Evolutionary conservation across 2,329 filamentous ascomycete genomes (phyloP).

Genomic region (Aspergillus niger): DNA sequence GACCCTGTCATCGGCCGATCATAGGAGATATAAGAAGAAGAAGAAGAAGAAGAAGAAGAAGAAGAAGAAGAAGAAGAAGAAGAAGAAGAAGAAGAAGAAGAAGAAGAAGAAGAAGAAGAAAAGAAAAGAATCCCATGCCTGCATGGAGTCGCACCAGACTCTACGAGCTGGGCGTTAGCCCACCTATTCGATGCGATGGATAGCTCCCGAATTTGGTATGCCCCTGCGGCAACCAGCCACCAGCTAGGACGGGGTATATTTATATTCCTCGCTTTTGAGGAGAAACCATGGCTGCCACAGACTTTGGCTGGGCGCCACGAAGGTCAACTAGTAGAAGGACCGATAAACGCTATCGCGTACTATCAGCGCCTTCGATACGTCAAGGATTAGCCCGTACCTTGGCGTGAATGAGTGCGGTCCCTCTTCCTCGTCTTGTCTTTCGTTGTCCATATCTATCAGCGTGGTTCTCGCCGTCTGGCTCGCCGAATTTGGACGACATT

Average conservation of each 20-base stretch:
- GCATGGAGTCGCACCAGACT: background rate
- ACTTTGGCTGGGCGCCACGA: too few species aligned
- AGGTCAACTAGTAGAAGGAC: background rate
- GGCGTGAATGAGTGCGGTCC: constrained; percentile 4
- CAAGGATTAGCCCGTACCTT: constrained; percentile 4
- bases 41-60: too few species aligned
- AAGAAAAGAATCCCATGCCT: too few species aligned
- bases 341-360: background rate
- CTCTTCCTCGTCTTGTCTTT: constrained; percentile 17
- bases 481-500: constrained; percentile 33
- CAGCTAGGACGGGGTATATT: background rate
- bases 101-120: too few species aligned
- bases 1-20: background rate
- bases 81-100: too few species aligned
- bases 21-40: background rate
- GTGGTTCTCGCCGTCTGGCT: constrained; percentile 21
- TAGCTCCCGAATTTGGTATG: background rate
- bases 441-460: constrained; percentile 1
- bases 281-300: too few species aligned
- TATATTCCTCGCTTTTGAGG: too few species aligned
- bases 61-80: too few species aligned
- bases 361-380: background rate
- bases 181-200: background rate
- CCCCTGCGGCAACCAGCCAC: background rate
- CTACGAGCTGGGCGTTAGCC: background rate